phyloP scores from a whole-genome alignment of 2,329 filamentous ascomycete species.

The Aaosphaeria arxii region DNA sequence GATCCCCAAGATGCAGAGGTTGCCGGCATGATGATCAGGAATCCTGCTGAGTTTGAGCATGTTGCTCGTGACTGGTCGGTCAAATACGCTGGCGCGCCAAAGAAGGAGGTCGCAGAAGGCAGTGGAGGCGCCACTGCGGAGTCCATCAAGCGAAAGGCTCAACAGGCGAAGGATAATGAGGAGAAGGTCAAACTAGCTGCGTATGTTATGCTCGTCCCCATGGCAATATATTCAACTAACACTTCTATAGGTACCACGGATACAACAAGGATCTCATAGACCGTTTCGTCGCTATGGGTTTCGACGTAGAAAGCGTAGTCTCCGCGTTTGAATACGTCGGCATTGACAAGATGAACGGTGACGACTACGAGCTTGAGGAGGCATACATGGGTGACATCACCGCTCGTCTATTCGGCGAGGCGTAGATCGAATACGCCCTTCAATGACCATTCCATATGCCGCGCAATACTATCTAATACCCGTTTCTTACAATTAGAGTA shows the following conservation, averaged over 20 bases:
- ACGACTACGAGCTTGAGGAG: conserved; percentile 84
- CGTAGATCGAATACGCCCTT: conserved; percentile 34
- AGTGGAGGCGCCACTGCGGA: conserved; percentile 53
- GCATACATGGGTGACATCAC: conserved; percentile 90
- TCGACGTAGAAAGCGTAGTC: conserved; percentile 82
- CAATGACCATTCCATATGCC: too few relatives aligned
- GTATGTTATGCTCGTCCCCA: conserved; percentile 36
- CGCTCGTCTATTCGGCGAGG: conserved; percentile 77
- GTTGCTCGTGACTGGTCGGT: conserved; percentile 91
- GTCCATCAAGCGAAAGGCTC: conserved; percentile 53
- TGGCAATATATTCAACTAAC: conserved; percentile 23
- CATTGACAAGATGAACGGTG: conserved; percentile 73
- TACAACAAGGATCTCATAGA: conserved; percentile 83
- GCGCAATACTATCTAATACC: too few relatives aligned
- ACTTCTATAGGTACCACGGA: conserved; percentile 67
- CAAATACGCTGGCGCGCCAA: conserved; percentile 73
- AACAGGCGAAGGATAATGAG: conserved; percentile 57
- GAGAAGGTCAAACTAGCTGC: conserved; percentile 55
- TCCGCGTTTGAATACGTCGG: conserved; percentile 77
- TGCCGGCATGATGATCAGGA: conserved; percentile 79
- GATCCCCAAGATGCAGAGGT: conserved; percentile 97
- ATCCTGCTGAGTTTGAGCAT: conserved; percentile 74
- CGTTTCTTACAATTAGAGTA: too few relatives aligned
- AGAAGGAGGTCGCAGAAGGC: conserved; percentile 51
- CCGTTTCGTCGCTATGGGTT: conserved; percentile 86